Evolutionary conservation across 2,329 filamentous ascomycete species (phyloP).

Genomic region (Fusarium siculi): DNA sequence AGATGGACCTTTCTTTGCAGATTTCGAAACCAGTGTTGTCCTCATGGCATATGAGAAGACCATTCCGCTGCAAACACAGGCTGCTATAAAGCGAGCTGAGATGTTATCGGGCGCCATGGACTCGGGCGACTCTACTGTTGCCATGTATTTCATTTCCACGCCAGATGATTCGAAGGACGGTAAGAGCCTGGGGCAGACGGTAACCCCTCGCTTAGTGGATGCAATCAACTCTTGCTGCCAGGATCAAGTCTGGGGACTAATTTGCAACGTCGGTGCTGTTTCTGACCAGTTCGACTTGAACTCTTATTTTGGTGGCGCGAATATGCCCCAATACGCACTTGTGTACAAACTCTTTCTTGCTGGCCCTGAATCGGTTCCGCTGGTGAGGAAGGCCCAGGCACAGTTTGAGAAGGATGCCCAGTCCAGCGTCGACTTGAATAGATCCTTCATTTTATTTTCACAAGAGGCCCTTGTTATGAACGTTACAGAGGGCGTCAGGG

Average conservation of each 20-base stretch:
- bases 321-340: not conserved
- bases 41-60: not conserved
- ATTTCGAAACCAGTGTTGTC: not conserved
- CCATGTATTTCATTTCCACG: not conserved
- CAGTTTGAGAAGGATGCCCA: not conserved
- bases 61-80: not conserved
- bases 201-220: not conserved
- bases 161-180: not conserved
- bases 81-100: not conserved
- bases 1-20: not conserved
- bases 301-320: not conserved
- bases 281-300: not conserved
- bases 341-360: not conserved
- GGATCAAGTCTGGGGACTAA: not conserved
- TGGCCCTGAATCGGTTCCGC: not conserved
- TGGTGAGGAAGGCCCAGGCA: not conserved
- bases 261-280: not conserved
- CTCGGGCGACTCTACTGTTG: not conserved
- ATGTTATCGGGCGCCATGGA: fast-evolving
- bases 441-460: not conserved
- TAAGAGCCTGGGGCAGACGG: not conserved
- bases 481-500: fast-evolving
- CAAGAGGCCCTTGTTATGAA: not conserved
- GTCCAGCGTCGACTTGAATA: not conserved
- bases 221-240: not conserved